phyloP scores from a whole-genome alignment of 2,329 filamentous ascomycete species.

The Zasmidium cellare region DNA sequence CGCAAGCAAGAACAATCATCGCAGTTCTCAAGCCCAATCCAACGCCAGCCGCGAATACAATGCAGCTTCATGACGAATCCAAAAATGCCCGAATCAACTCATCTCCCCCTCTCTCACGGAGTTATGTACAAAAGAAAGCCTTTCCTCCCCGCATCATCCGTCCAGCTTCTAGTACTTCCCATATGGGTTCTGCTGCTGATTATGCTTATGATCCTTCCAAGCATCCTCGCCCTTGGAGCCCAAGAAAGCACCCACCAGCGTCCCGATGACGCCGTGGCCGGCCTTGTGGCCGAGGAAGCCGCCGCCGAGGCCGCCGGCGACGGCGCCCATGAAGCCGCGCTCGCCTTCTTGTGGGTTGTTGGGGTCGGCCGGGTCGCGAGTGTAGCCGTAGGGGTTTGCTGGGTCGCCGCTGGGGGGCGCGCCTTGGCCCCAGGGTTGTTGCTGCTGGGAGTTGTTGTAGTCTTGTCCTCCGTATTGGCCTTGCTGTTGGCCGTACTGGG shows the following conservation, averaged over 20 bases:
- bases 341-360: slow-evolving; percentile 53
- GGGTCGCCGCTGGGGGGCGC: slow-evolving; percentile 35
- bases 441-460: slow-evolving; percentile 18
- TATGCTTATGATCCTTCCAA: slow-evolving; percentile 46
- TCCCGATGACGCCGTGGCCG: slow-evolving; percentile 56
- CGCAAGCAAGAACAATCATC: no score
- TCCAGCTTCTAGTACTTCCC: not conserved
- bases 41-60: no score
- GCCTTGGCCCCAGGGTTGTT: slow-evolving; percentile 38
- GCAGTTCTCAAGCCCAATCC: no score
- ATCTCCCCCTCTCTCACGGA: no score
- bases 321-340: slow-evolving; percentile 57
- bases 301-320: slow-evolving; percentile 59
- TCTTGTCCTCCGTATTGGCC: slow-evolving; percentile 23
- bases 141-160: not conserved
- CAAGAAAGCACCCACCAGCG: slow-evolving; percentile 57
- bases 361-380: slow-evolving; percentile 37
- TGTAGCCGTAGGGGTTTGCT: slow-evolving; percentile 39
- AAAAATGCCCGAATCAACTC: no score
- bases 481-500: slow-evolving; percentile 18
- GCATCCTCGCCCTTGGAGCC: slow-evolving; percentile 58
- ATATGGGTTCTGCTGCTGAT: slow-evolving; percentile 16
- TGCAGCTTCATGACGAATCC: no score
- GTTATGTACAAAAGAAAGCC: not conserved
- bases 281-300: slow-evolving; percentile 58